phyloP scores from a whole-genome alignment of 805 yeast genomes.

The Barnettozyma sucrosica region DNA sequence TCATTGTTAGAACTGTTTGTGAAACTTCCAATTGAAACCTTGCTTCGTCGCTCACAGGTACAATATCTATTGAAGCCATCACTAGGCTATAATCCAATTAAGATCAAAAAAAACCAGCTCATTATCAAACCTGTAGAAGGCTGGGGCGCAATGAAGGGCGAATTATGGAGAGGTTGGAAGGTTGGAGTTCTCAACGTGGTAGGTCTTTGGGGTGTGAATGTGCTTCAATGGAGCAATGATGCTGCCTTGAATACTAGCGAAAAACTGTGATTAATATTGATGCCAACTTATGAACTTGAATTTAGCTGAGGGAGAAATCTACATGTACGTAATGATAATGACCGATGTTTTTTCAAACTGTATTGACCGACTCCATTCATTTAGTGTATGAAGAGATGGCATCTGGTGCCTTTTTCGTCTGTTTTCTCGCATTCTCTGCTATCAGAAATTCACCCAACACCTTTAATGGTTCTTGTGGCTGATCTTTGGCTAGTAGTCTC shows the following conservation, averaged over 20 bases:
- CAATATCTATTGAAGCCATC: constrained; percentile 42
- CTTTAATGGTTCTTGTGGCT: constrained; percentile 49
- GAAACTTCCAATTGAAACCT: constrained; percentile 81
- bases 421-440: constrained; percentile 26
- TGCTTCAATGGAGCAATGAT: constrained; percentile 47
- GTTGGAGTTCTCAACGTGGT: constrained; percentile 72
- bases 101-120: constrained; percentile 42
- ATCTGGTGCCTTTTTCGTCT: neutral
- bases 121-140: constrained; percentile 57
- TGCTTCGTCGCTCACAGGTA: constrained; percentile 79
- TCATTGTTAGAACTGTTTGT: constrained; percentile 64
- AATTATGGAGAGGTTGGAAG: constrained; percentile 86
- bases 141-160: constrained; percentile 44
- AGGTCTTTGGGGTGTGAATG: constrained; percentile 76
- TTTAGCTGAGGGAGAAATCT: neutral
- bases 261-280: constrained; percentile 23
- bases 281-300: neutral
- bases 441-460: constrained; percentile 51
- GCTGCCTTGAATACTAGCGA: constrained; percentile 37
- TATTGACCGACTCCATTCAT: neutral
- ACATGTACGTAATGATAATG: neutral
- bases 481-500: constrained; percentile 17
- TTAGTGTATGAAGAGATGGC: neutral
- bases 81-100: constrained; percentile 29
- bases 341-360: neutral